Evolutionary conservation across 768 basidiomycete species (phyloP).

Genomic region (Panus rudis): DNA sequence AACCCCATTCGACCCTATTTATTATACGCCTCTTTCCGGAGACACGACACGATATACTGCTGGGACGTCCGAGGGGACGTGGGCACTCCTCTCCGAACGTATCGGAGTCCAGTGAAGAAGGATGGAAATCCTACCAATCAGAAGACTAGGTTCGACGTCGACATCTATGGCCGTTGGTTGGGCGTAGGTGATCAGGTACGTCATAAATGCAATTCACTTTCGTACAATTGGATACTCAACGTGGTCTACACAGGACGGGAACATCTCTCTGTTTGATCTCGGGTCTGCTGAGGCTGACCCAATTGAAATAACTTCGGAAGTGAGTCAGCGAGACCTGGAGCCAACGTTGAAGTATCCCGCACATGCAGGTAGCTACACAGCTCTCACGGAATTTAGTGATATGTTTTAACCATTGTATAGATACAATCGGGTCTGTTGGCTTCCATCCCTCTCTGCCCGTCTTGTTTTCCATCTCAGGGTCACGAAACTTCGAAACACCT

Average conservation of each 20-base stretch:
- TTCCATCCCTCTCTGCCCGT: constrained; percentile 62
- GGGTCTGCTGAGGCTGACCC: constrained; percentile 1
- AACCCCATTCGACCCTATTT: constrained; percentile 66
- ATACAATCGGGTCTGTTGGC: constrained; percentile 63
- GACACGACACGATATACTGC: constrained; percentile 51
- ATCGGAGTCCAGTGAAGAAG: neutral
- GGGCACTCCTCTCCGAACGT: constrained; percentile 31
- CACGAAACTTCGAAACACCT: constrained; percentile 52
- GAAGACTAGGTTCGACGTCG: constrained; percentile 70
- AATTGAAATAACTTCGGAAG: constrained; percentile 3
- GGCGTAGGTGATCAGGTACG: constrained; percentile 64
- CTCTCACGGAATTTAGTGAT: neutral
- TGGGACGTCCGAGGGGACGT: constrained; percentile 75
- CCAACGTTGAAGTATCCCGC: constrained; percentile 40
- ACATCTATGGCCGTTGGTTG: constrained; percentile 57
- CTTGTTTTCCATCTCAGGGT: constrained; percentile 67
- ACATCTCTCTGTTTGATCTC: constrained; percentile 54
- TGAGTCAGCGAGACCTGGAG: constrained; percentile 4
- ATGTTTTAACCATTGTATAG: constrained; percentile 28
- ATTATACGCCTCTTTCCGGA: constrained; percentile 74
- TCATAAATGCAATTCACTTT: constrained; percentile 5
- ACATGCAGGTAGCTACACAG: constrained; percentile 41
- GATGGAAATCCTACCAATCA: constrained; percentile 53
- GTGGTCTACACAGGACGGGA: constrained; percentile 40
- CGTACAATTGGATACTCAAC: neutral